Conservation (phyloP, 345 rosid species). For the Dipteronia sinensis region DNA sequence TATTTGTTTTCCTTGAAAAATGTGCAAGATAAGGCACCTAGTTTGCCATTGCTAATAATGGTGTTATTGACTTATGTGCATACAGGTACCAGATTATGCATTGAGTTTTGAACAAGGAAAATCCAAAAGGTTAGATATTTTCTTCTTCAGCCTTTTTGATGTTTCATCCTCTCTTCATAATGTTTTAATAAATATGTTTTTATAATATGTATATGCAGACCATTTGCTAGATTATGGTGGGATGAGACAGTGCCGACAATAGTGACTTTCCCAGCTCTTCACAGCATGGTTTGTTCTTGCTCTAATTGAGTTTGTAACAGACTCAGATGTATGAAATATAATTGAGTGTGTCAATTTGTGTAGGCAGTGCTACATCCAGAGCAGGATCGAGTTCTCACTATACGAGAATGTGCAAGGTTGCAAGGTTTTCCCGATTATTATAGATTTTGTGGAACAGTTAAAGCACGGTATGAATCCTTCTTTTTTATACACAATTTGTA, state of each 20-base stretch:
- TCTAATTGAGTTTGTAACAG: slow-evolving; percentile 17
- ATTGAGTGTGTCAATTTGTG: slow-evolving; percentile 28
- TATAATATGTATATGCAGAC: slow-evolving; percentile 43
- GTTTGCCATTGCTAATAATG: background rate
- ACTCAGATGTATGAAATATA: slow-evolving; percentile 10
- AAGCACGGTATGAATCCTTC: slow-evolving; percentile 52
- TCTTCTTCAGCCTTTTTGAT: slow-evolving; percentile 14
- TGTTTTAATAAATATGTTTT: background rate
- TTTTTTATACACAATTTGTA: slow-evolving; percentile 1
- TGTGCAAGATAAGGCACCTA: too few species aligned
- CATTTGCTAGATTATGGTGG: slow-evolving; percentile 95
- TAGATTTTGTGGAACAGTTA: slow-evolving; percentile 72
- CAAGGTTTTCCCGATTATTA: slow-evolving; percentile 99
- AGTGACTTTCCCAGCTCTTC: slow-evolving; percentile 59
- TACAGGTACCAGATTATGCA: slow-evolving; percentile 77
- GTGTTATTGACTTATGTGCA: slow-evolving; percentile 11
- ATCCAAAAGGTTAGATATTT: slow-evolving; percentile 68
- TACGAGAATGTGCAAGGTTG: slow-evolving; percentile 87
- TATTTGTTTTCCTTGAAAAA: too few species aligned
- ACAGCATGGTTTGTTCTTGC: slow-evolving; percentile 56
- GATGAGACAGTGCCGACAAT: slow-evolving; percentile 91
- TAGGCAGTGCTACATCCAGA: slow-evolving; percentile 84
- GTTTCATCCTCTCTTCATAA: background rate
- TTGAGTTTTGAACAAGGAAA: slow-evolving; percentile 71
- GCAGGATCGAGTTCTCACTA: slow-evolving; percentile 88